These are phyloP conservation scores for Skeletonema menzelii DNA, from an alignment of 108 stramenopile genomes.

Conservation along the genomic window DNA sequence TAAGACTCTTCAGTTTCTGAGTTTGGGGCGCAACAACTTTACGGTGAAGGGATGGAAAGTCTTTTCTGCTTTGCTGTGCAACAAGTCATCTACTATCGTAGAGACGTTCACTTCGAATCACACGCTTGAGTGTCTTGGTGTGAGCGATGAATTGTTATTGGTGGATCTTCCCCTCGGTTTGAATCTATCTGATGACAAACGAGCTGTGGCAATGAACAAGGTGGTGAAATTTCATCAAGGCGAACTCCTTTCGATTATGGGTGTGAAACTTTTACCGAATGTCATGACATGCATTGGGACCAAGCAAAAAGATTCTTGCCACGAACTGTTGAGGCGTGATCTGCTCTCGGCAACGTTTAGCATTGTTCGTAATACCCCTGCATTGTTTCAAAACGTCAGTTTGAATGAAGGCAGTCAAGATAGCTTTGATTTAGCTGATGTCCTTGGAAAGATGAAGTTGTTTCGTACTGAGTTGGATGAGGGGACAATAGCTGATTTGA, in stretches of 20 bases:
- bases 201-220: background rate
- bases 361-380: background rate
- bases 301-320: background rate
- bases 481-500: background rate
- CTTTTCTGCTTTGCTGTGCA: constrained; percentile 5
- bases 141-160: background rate
- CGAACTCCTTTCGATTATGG: background rate
- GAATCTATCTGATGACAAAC: background rate
- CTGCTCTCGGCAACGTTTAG: background rate
- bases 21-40: background rate
- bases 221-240: background rate
- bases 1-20: background rate
- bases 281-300: background rate
- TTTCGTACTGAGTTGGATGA: no score
- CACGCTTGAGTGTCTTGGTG: background rate
- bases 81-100: constrained; percentile 1
- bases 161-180: background rate
- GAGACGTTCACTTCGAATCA: constrained; percentile 9
- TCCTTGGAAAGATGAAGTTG: background rate
- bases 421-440: background rate
- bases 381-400: background rate
- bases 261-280: background rate
- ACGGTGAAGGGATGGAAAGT: constrained; percentile 1
- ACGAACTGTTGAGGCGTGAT: background rate
- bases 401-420: background rate